Base-by-base conservation (phyloP, 495 filamentous ascomycete species). In the Xylaria palmicola region DNA sequence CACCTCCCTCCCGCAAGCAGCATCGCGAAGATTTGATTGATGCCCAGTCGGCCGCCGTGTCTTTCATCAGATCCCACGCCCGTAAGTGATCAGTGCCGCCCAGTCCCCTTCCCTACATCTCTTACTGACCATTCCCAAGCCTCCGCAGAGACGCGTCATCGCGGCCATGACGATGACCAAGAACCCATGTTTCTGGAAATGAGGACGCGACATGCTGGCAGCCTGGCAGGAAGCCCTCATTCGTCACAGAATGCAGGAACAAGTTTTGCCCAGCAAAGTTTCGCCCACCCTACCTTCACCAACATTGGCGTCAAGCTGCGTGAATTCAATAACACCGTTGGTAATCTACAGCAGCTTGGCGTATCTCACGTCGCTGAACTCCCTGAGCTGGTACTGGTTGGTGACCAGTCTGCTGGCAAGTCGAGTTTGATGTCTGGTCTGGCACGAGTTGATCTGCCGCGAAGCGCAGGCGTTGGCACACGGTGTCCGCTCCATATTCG, bases 361-460 rank as follows among this genome's bases (percentile, higher is more conserved):
- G 77, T 82, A 10, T 76, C 79, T 41, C 81, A 79, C 26, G 80
- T 86, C 0, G 84, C 87, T 0, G 80, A 80, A 2, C 74, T 94
- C 0, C 90, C 91, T 0, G 90, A 90, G 62, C 81, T 94, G 15
- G 89, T 90, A 12, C 83, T 92, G 0, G 85, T 93, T 1, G 91
- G 91, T 0, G 90, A 94, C 56, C 91, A 95, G 62, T 87, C 83
- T 3, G 85, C 90, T 0, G 91, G 91, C 0, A 96, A 96, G 63
- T 88, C 83, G 3, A 91, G 88, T 2, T 72, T 95, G 0, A 91
- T 96, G 71, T 90, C 91, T 29, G 89, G 86, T 0, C 86, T 94
- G 34, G 86, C 87, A 1, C 89, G 86, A n/a, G 88, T 95, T 49
- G 85, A 85, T 51, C 82, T 93, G 0, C 91, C 91, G 0, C 77